phyloP scores from a whole-genome alignment of 208 protist species.

The Crithidia bombi region DNA sequence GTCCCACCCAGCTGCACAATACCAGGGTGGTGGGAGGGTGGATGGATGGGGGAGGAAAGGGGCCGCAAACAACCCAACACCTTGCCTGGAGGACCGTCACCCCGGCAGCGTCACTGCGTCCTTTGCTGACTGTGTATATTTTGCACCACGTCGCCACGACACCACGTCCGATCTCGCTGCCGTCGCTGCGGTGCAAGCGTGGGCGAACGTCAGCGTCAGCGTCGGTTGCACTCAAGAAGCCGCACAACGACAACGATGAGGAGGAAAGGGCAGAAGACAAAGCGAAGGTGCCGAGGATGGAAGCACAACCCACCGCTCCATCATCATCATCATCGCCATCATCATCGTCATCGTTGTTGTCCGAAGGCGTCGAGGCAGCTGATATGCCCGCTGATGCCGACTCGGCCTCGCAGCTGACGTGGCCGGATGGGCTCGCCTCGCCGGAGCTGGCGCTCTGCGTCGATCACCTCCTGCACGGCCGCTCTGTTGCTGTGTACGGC shows the following conservation, averaged over 20 bases:
- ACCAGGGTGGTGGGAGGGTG: background rate
- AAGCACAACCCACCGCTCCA: too few relatives aligned
- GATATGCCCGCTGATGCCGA: background rate
- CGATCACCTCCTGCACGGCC: constrained; percentile 77
- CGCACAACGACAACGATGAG: background rate
- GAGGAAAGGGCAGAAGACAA: background rate
- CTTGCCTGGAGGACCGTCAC: constrained; percentile 29
- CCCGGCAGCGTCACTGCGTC: constrained; percentile 31
- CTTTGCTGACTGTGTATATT: constrained; percentile 66
- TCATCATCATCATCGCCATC: too few relatives aligned
- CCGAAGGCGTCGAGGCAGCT: background rate
- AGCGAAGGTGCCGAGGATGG: background rate
- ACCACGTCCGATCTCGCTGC: constrained; percentile 17
- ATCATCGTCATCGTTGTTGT: too few relatives aligned
- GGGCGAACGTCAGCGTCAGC: background rate
- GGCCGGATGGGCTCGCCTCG: constrained; percentile 58
- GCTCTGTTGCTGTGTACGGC: constrained; percentile 80
- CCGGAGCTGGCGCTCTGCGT: constrained; percentile 67
- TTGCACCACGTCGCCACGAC: constrained; percentile 61
- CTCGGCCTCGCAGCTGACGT: constrained; percentile 24
- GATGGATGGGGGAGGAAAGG: background rate
- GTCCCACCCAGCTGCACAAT: background rate
- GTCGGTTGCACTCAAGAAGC: background rate
- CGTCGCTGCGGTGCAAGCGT: background rate
- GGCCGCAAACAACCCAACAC: too few relatives aligned